Evolutionary conservation across 1,284 basidiomycete species (phyloP), one percentile per base, ranked within the genome.

Genomic region (Hymenochaete sp.): DNA sequence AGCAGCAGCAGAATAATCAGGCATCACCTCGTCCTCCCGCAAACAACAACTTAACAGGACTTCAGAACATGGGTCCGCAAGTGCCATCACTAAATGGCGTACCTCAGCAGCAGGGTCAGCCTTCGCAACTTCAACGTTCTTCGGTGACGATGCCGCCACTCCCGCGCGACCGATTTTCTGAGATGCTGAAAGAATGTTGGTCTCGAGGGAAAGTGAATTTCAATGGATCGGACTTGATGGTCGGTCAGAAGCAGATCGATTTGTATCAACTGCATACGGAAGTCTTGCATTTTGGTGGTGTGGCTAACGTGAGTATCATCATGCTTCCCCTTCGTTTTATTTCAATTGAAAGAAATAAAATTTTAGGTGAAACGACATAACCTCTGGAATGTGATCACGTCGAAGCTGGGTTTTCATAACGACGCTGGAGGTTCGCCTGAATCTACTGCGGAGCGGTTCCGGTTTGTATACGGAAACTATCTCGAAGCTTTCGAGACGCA

Each of bases 371-470:
- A 64, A 14, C 58, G 64, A 46, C 71, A 70, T 33, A 79, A 82
- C 21, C 51, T 68, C 44, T 87, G 83, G 84, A 57, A 71, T 10
- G 61, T 77, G 37, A 73, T 87, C 49, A 83, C 73, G 9, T 82
- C 68, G 10, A 70, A 69, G 29, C 64, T 87, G 57, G 78, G 77
- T 5, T 77, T 79, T 53, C 6, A 35, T 35, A 5, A 35, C 5
- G 31, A 7, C 9, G 10, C 18, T 4, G 67, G 77, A 2, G 67
- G 75, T 41, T 78, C 83, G 50, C 73, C 75, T 2, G 77, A 68
- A 2, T 74, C 57, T 11, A 66, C 75, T 27, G 82, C 79, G 0
- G 68, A 72, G 37, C 74, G 74, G 13, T 61, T 87, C 6, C 68
- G 71, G 2, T 67, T 73, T 46, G 62, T 78, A 22, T 86, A 86